phyloP scores from a whole-genome alignment of 2,329 filamentous ascomycete genomes.

The Exophiala oligosperma region DNA sequence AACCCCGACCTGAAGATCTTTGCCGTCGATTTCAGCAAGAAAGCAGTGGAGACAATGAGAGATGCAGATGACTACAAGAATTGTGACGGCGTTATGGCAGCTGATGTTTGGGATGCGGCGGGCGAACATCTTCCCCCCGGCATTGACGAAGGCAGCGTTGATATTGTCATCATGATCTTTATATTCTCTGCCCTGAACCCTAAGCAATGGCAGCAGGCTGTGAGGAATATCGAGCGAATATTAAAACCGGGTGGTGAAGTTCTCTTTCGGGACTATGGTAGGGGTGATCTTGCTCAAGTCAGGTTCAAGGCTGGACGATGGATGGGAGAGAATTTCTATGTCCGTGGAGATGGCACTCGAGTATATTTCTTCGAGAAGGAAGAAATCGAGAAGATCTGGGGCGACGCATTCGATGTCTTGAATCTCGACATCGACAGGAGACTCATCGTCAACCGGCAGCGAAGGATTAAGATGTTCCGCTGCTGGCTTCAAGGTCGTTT shows the following conservation, averaged over 20 bases:
- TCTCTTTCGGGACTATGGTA: constrained; percentile 93
- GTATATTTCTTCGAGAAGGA: constrained; percentile 96
- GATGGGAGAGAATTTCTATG: constrained; percentile 95
- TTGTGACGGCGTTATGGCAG: constrained; percentile 63
- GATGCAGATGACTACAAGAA: constrained; percentile 73
- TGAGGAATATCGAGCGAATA: constrained; percentile 76
- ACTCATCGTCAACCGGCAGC: constrained; percentile 86
- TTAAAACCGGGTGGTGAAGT: constrained; percentile 92
- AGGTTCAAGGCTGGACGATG: constrained; percentile 95
- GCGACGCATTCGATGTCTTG: constrained; percentile 67
- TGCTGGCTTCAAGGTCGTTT: constrained; percentile 69
- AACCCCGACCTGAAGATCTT: constrained; percentile 82
- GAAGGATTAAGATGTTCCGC: constrained; percentile 95
- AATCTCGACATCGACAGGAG: constrained; percentile 83
- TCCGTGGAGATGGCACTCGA: constrained; percentile 88
- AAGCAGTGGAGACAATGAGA: constrained; percentile 90
- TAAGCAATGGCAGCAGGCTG: constrained; percentile 76
- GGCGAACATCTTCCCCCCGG: constrained; percentile 71
- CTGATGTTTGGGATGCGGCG: constrained; percentile 93
- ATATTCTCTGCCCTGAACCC: constrained; percentile 93
- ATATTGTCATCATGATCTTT: constrained; percentile 93
- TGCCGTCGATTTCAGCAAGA: constrained; percentile 95
- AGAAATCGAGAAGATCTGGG: constrained; percentile 80
- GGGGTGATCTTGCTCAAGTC: constrained; percentile 93
- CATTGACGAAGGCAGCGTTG: constrained; percentile 74